Evolutionary conservation across 768 basidiomycete genomes (phyloP).

Genomic region (Suillus occidentalis): DNA sequence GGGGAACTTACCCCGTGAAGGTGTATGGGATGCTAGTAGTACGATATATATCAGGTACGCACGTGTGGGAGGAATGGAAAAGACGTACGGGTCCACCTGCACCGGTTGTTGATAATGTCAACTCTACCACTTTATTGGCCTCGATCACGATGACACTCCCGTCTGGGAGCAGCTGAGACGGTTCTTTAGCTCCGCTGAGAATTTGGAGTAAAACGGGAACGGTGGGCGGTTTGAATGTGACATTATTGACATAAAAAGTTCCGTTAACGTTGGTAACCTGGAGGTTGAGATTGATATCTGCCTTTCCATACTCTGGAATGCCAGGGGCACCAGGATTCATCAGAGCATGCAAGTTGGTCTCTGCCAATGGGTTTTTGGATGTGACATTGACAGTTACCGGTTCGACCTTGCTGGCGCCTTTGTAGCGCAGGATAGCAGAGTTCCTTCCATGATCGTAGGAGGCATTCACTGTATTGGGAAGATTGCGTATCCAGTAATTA

Average conservation of each 20-base stretch:
- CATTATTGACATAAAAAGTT: neutral
- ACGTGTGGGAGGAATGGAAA: neutral
- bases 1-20: constrained; percentile 29
- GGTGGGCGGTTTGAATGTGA: constrained; percentile 12
- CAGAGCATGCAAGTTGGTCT: constrained; percentile 20
- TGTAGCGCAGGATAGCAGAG: constrained; percentile 42
- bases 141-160: constrained; percentile 42
- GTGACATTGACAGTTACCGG: constrained; percentile 20
- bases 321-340: constrained; percentile 25
- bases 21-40: constrained; percentile 26
- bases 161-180: constrained; percentile 36
- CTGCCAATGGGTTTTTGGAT: neutral
- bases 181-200: constrained; percentile 33
- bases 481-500: constrained; percentile 42
- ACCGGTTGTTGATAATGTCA: neutral
- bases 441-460: constrained; percentile 31
- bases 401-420: constrained; percentile 29
- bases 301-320: constrained; percentile 23
- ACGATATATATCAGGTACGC: neutral
- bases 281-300: constrained; percentile 21
- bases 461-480: constrained; percentile 25
- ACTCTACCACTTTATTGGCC: constrained; percentile 39
- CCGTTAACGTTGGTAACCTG: constrained; percentile 9
- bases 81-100: neutral
- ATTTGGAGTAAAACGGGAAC: constrained; percentile 45